Conservation (phyloP, 1,284 basidiomycete genomes). For the Heterobasidion annosum region DNA sequence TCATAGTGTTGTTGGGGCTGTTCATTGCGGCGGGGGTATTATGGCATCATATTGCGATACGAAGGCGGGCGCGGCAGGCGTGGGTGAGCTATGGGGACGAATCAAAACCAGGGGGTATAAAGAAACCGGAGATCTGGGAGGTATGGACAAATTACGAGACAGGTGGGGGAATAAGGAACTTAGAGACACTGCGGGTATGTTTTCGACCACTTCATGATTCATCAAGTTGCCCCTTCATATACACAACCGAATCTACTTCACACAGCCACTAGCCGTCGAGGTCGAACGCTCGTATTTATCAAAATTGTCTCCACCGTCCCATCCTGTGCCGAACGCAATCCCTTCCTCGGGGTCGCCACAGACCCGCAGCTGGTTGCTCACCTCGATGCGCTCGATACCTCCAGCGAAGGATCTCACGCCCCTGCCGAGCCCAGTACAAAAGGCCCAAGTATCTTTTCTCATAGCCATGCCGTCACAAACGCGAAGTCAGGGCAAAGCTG, state of each 20-base stretch:
- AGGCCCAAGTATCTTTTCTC: slow-evolving; percentile 7
- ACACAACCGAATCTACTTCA: not conserved
- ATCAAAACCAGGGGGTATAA: not conserved
- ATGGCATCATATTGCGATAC: slow-evolving; percentile 3
- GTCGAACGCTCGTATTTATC: not conserved
- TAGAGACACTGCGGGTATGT: slow-evolving; percentile 8
- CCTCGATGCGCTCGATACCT: too few species aligned
- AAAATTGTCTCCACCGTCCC: not conserved
- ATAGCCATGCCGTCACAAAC: slow-evolving; percentile 9
- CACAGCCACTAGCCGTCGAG: not conserved
- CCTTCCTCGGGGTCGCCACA: not conserved
- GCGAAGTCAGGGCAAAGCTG: not conserved
- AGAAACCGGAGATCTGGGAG: slow-evolving; percentile 7
- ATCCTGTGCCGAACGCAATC: not conserved
- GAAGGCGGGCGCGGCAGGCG: not conserved
- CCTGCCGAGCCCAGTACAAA: not conserved
- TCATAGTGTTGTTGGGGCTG: slow-evolving; percentile 3
- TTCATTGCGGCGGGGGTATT: slow-evolving; percentile 5
- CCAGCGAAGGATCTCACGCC: not conserved
- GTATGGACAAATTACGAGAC: slow-evolving; percentile 8
- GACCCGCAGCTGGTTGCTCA: not conserved
- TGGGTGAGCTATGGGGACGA: not conserved
- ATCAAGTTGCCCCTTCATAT: not conserved
- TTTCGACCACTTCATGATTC: not conserved
- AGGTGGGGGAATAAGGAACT: not conserved